These are phyloP conservation scores for Penicillium glabrum DNA, from an alignment of 2,329 filamentous ascomycete species.

Conservation along the genomic window DNA sequence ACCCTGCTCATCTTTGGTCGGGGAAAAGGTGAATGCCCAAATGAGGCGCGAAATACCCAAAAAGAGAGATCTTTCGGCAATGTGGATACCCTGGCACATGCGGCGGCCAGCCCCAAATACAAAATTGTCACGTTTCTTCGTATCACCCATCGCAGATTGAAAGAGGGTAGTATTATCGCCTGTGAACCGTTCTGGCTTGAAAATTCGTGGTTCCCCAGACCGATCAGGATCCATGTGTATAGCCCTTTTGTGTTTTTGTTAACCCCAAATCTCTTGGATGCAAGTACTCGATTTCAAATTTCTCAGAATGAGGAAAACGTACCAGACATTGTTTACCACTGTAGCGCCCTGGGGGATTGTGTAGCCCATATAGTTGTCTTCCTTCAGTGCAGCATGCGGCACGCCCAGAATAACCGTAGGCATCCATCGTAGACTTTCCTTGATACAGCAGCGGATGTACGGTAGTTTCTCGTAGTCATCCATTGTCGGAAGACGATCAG, in stretches of 20 bases:
- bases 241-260: slow-evolving; percentile 7
- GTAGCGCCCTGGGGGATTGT: slow-evolving; percentile 51
- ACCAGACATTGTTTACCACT: slow-evolving; percentile 47
- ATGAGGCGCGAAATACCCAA: not conserved
- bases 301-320: not conserved
- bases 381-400: slow-evolving; percentile 50
- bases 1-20: not conserved
- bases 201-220: slow-evolving; percentile 40
- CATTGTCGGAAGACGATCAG: slow-evolving; percentile 30
- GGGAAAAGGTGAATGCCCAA: not conserved
- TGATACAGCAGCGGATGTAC: slow-evolving; percentile 35
- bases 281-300: not conserved
- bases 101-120: slow-evolving; percentile 45
- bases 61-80: not conserved
- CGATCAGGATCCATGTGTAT: slow-evolving; percentile 45
- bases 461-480: slow-evolving; percentile 33
- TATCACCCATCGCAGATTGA: slow-evolving; percentile 35
- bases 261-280: not conserved
- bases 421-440: slow-evolving; percentile 40
- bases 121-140: slow-evolving; percentile 52
- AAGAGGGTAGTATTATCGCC: slow-evolving; percentile 35
- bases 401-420: slow-evolving; percentile 47
- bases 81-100: not conserved
- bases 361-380: slow-evolving; percentile 52
- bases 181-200: slow-evolving; percentile 40